phyloP scores from a whole-genome alignment of 1,284 basidiomycete species.

The Cystobasidiaceae sp. region DNA sequence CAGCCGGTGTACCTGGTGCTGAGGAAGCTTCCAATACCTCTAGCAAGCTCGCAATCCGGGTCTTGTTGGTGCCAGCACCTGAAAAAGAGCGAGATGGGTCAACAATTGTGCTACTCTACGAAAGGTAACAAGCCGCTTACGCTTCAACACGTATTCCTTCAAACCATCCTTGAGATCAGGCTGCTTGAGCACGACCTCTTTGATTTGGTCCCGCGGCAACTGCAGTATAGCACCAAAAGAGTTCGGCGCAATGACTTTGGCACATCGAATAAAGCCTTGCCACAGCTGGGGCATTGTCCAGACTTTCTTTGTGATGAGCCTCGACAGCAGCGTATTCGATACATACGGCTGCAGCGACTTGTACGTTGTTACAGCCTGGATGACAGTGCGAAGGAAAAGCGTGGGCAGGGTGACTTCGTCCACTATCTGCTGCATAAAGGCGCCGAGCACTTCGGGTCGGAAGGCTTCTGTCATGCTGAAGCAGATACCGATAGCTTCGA shows the following conservation, averaged over 20 bases:
- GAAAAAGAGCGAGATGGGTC: no score
- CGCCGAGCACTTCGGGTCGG: conserved; percentile 88
- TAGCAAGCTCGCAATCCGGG: conserved; percentile 32
- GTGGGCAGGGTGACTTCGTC: conserved; percentile 86
- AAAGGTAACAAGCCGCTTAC: conserved; percentile 34
- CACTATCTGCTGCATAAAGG: conserved; percentile 93
- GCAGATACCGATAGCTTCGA: conserved; percentile 92
- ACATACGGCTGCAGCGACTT: conserved; percentile 89
- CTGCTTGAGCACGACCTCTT: conserved; percentile 73
- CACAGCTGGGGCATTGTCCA: conserved; percentile 93
- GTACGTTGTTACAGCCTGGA: conserved; percentile 94
- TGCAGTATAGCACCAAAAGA: conserved; percentile 88
- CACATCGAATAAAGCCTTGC: conserved; percentile 95
- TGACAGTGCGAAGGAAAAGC: conserved; percentile 90
- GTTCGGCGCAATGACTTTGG: conserved; percentile 83
- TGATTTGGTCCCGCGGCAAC: conserved; percentile 59
- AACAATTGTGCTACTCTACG: no score
- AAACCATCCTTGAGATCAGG: conserved; percentile 46
- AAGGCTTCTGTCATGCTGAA: conserved; percentile 98
- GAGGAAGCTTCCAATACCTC: neutral
- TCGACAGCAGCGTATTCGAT: conserved; percentile 85
- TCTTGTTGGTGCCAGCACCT: conserved; percentile 38
- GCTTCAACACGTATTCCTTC: conserved; percentile 47
- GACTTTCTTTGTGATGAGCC: conserved; percentile 92
- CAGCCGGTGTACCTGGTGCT: no score